Base-by-base conservation (phyloP, 805 yeast species). In the Ascoidea rubescens region DNA sequence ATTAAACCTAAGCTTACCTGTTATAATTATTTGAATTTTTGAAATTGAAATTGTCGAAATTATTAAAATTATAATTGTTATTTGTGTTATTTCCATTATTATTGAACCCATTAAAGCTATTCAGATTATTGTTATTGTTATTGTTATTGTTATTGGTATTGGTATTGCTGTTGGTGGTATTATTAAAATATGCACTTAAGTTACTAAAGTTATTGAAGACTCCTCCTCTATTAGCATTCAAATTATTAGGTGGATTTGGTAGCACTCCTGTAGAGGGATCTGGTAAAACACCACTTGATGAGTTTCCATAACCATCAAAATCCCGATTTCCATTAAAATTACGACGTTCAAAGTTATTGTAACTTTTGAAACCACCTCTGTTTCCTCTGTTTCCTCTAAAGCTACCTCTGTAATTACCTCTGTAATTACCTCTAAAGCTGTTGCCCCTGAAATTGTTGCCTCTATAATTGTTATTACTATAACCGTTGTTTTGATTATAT, bases 131-230 rank as follows among this genome's bases (percentile, higher is more conserved):
- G 5, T n/a, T 17, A 6, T 42, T 42, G 31, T 28, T 30, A 16
- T 28, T 28, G 49, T 30, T 42, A 33, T 31, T 42, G 5, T 48
- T 33, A 43, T 31, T 44, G 8, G 70, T 60, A 0, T 71, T 71
- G 5, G 58, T 58, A 16, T 53, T 8, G 30, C 50, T 45, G 5
- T 7, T 58, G 55, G 50, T 45, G 51, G 6, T 54, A n/a, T 28
- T 21, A 14, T 48, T 42, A 46, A 49, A 16, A 31, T 50, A 6
- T 44, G 48, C 30, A 45, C 47, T 42, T 17, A 21, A 17, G 5
- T 14, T 14, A 12, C 28, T 45, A 49, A 31, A 5, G 52, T 8
- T 2, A 49, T 37, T 17, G 37, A 33, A 44, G 30, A 8, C 14
- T 37, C 43, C 43, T 49, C n/a, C 30, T 31, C 37, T 14, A 47